These are phyloP conservation scores for Aureococcus anophagefferens DNA, from an alignment of 108 stramenopile species.

Conservation along the genomic window DNA sequence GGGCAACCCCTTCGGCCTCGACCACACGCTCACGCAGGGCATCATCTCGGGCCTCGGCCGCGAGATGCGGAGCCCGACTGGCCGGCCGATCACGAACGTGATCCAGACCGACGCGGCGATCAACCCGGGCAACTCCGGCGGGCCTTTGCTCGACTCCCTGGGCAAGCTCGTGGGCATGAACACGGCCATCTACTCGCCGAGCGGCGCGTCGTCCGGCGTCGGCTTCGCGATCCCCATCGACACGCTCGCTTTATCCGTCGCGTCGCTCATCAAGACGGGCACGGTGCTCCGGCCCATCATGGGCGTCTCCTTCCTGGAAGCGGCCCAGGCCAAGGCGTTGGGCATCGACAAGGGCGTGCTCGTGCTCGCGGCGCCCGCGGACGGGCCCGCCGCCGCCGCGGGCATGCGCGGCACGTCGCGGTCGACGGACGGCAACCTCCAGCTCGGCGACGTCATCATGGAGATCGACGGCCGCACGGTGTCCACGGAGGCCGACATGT, in stretches of 20 bases:
- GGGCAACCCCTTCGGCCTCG: conserved; percentile 89
- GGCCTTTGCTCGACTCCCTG: conserved; percentile 57
- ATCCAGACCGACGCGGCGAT: conserved; percentile 87
- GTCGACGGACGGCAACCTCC: conserved; percentile 35
- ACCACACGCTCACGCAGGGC: conserved; percentile 69
- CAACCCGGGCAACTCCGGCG: conserved; percentile 61
- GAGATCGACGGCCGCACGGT: conserved; percentile 58
- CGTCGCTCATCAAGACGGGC: conserved; percentile 67
- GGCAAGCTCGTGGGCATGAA: conserved; percentile 85
- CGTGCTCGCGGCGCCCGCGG: conserved; percentile 31
- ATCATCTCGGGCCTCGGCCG: conserved; percentile 63
- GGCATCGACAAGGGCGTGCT: conserved; percentile 78
- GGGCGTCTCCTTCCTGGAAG: conserved; percentile 75
- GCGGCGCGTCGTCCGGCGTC: conserved; percentile 75
- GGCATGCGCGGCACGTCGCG: conserved; percentile 21
- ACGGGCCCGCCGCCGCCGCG: conserved; percentile 5
- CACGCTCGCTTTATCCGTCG: conserved; percentile 63
- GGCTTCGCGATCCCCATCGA: conserved; percentile 92
- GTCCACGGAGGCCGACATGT: conserved; percentile 75
- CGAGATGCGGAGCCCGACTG: conserved; percentile 67
- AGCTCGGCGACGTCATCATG: conserved; percentile 84
- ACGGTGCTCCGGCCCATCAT: conserved; percentile 71
- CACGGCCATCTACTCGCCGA: conserved; percentile 78
- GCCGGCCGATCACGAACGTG: conserved; percentile 84
- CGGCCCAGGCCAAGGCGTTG: conserved; percentile 67